phyloP scores from a whole-genome alignment of 78 protist genomes.

The Parvularia atlantis region DNA sequence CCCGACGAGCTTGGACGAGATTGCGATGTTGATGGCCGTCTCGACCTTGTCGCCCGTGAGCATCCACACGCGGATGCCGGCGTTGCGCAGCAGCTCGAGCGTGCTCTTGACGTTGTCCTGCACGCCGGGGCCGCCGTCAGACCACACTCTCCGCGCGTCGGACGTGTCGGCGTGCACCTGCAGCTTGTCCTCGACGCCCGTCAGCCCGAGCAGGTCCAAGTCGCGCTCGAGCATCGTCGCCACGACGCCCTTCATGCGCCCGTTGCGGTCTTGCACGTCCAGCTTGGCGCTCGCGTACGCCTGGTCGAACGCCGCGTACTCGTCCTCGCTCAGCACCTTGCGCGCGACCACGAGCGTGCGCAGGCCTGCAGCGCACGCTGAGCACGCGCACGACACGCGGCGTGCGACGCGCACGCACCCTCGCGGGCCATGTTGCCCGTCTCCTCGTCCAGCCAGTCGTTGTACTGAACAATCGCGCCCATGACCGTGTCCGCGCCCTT shows the following conservation, averaged over 20 bases:
- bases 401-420: no score
- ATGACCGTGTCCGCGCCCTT: constrained; percentile 88
- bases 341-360: constrained; percentile 34
- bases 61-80: constrained; percentile 87
- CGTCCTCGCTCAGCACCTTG: background rate
- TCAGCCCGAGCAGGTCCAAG: constrained; percentile 71
- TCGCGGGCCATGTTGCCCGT: constrained; percentile 87
- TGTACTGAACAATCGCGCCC: constrained; percentile 46
- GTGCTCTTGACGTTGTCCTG: constrained; percentile 42
- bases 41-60: constrained; percentile 94
- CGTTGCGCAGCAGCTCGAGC: constrained; percentile 39
- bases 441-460: constrained; percentile 90
- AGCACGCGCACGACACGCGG: no score
- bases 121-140: no score
- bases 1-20: constrained; percentile 56
- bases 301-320: background rate
- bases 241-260: constrained; percentile 31
- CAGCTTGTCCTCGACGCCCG: constrained; percentile 93
- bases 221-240: constrained; percentile 49
- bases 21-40: constrained; percentile 89
- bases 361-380: no score
- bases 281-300: constrained; percentile 32
- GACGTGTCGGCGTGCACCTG: no score
- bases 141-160: background rate
- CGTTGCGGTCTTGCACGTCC: constrained; percentile 42